A percentile compares a stretch with the other conserved stretches of the same genome.
These are phyloP conservation scores for Xylaria sp. DNA, from an alignment of 2,329 filamentous ascomycete species.

Conservation along the genomic window DNA sequence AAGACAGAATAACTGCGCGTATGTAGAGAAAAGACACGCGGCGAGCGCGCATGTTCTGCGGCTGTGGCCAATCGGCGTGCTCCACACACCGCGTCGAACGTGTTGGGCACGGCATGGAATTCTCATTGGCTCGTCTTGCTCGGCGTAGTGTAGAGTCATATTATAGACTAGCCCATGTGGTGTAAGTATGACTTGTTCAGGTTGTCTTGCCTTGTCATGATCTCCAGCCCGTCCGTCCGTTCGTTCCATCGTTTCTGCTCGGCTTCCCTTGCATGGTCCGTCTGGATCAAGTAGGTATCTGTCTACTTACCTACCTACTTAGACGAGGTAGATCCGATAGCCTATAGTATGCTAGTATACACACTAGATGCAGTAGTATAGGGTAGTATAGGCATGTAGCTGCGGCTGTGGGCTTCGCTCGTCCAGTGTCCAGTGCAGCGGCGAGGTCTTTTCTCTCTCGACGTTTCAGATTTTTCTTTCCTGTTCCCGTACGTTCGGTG, in stretches of 20 bases:
- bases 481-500: slow-evolving; percentile 37
- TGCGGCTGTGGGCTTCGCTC: too few species aligned
- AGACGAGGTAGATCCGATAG: too few species aligned
- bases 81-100: slow-evolving; percentile 38
- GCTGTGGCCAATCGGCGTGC: slow-evolving; percentile 34
- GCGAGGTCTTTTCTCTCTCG: slow-evolving; percentile 29
- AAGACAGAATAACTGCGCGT: not conserved
- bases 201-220: not conserved
- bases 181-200: slow-evolving; percentile 18
- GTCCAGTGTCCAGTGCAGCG: too few species aligned
- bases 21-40: slow-evolving; percentile 23
- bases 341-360: too few species aligned
- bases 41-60: slow-evolving; percentile 28
- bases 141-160: not conserved
- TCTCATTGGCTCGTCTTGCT: slow-evolving; percentile 22
- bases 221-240: too few species aligned
- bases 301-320: too few species aligned
- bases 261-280: slow-evolving; percentile 16
- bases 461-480: slow-evolving; percentile 42
- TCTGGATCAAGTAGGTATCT: not conserved
- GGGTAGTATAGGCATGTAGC: too few species aligned
- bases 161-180: not conserved
- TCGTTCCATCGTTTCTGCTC: not conserved
- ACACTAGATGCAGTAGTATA: too few species aligned
- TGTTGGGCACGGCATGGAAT: slow-evolving; percentile 8